Conservation (phyloP, 129 eudicot species). For the Flaveria robusta region DNA sequence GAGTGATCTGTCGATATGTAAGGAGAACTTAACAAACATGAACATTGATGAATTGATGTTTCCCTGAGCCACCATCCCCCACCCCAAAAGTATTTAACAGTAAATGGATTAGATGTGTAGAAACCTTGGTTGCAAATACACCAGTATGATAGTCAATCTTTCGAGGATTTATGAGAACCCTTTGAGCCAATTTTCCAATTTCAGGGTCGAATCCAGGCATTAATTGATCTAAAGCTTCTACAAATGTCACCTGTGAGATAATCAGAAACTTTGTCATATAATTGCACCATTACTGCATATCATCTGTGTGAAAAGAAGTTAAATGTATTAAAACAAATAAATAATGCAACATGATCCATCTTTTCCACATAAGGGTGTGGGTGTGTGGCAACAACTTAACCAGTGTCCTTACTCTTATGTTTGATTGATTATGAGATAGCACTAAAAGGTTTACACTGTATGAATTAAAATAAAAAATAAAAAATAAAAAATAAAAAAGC, state of each 20-base stretch:
- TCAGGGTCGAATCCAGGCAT: conserved; percentile 99
- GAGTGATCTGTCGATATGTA: conserved; percentile 71
- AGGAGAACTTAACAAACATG: not conserved
- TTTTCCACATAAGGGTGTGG: conserved; percentile 3
- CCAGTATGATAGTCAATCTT: conserved; percentile 97
- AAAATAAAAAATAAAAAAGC: no score
- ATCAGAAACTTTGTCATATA: conserved; percentile 23
- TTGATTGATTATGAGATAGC: conserved; percentile 16
- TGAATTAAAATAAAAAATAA: not conserved
- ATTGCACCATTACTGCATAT: not conserved
- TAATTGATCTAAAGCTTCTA: conserved; percentile 97
- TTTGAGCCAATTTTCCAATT: conserved; percentile 94
- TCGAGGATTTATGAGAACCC: conserved; percentile 95
- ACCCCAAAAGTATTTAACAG: not conserved
- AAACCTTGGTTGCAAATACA: conserved; percentile 98
- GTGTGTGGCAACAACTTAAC: not conserved
- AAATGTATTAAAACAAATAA: not conserved
- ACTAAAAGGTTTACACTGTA: conserved; percentile 4
- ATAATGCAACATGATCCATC: conserved; percentile 8
- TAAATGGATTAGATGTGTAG: conserved; percentile 8
- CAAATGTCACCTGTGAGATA: conserved; percentile 74
- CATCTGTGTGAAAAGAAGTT: not conserved
- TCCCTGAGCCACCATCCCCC: not conserved
- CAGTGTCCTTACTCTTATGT: conserved; percentile 2
- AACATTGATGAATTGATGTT: conserved; percentile 5